Evolutionary conservation across 2,329 filamentous ascomycete species (phyloP).

Genomic region (Colletotrichum sp.): DNA sequence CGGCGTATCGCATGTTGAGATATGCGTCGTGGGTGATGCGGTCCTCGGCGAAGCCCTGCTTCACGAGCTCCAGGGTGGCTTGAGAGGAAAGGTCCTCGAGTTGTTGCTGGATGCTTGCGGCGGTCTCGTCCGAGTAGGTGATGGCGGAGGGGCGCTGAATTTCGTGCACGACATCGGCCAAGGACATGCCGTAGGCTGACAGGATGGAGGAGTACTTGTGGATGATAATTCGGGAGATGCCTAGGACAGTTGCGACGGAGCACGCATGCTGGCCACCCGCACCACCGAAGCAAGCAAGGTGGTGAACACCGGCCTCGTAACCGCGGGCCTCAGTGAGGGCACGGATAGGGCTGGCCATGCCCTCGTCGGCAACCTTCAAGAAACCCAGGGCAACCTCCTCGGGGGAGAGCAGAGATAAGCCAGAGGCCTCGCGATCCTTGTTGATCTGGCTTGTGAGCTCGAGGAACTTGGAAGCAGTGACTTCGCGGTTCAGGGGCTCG

Average conservation of each 20-base stretch:
- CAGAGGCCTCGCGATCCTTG: conserved; percentile 27
- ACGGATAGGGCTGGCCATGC: conserved; percentile 40
- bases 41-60: conserved; percentile 34
- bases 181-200: conserved; percentile 50
- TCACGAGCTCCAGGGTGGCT: conserved; percentile 26
- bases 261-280: conserved; percentile 49
- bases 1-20: conserved; percentile 48
- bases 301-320: conserved; percentile 37
- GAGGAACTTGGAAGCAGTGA: conserved; percentile 42
- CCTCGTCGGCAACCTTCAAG: conserved; percentile 39
- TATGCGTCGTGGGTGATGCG: conserved; percentile 46
- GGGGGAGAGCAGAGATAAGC: conserved; percentile 30
- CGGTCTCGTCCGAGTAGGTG: conserved; percentile 22
- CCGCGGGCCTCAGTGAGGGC: conserved; percentile 39
- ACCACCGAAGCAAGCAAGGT: conserved; percentile 39
- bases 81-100: conserved; percentile 37
- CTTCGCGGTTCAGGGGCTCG: conserved; percentile 49
- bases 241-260: conserved; percentile 45
- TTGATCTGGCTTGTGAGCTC: conserved; percentile 49
- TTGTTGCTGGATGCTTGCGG: conserved; percentile 22
- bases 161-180: conserved; percentile 50
- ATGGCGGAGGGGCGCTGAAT: conserved; percentile 39
- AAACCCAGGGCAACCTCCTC: conserved; percentile 42
- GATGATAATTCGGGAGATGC: conserved; percentile 46
- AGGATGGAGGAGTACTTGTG: conserved; percentile 50